Percentiles rank a stretch among this genome's conserved stretches.
These are phyloP conservation scores for Talaromyces ruber DNA, from an alignment of 495 filamentous ascomycete genomes.

Conservation along the genomic window DNA sequence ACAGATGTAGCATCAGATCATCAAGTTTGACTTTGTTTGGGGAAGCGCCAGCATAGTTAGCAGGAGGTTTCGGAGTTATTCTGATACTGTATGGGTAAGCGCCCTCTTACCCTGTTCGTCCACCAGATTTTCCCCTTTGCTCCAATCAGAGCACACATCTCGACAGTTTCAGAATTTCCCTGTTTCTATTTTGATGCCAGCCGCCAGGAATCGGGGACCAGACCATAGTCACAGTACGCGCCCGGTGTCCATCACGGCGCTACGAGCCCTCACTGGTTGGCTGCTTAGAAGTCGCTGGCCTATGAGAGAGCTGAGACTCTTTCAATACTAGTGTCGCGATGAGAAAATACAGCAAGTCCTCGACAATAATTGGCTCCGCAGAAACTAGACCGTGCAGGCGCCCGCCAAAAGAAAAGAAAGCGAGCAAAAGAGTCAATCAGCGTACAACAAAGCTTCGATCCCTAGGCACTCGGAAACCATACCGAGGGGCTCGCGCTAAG, in stretches of 20 bases:
- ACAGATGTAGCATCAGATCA: background rate
- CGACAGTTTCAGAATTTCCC: conserved; percentile 7
- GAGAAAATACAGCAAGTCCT: background rate
- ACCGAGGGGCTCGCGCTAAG: conserved; percentile 2
- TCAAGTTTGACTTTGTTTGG: background rate
- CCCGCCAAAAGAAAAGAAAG: background rate
- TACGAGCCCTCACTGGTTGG: conserved; percentile 16
- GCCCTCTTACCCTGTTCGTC: background rate
- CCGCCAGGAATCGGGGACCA: background rate
- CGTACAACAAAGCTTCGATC: background rate
- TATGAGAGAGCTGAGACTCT: background rate
- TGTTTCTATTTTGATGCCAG: conserved; percentile 7
- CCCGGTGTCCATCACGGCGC: conserved; percentile 17
- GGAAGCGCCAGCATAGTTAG: background rate
- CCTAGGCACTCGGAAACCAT: conserved; percentile 2
- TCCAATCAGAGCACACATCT: conserved; percentile 1
- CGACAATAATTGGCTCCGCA: background rate
- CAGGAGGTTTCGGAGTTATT: background rate
- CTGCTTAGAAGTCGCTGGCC: background rate
- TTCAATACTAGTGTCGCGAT: background rate
- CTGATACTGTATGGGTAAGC: background rate
- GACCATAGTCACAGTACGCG: conserved; percentile 21
- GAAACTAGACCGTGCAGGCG: background rate
- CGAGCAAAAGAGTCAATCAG: background rate
- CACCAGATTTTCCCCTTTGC: background rate